Evolutionary conservation across 768 basidiomycete species (phyloP), one percentile per base, ranked within the genome.

Genomic region (Leucogyrophana mollusca): DNA sequence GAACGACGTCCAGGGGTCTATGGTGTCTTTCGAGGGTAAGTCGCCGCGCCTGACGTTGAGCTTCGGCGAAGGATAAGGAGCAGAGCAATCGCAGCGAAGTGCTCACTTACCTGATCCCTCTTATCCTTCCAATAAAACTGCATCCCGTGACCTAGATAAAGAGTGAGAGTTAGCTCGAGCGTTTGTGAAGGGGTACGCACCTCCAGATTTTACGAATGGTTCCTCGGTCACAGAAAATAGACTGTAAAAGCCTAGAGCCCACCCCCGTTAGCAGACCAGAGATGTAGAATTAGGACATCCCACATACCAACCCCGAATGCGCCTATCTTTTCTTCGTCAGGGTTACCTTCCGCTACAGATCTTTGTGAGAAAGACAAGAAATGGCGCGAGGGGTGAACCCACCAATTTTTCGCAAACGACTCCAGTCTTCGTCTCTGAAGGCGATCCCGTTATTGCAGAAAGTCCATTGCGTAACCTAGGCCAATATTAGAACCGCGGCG

Each of bases 41-140:
- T 72, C 66, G 7, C 92, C 94, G 27, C 90, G 80, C 27, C 92
- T 82, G 13, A 87, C 94, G 55, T 85, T 88, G 1, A 97, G 76
- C 86, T 92, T 44, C 42, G 18, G 34, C 22, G 46, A 24, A 14
- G 4, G 38, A 56, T 40, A 39, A 18, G 40, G 8, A 1, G 14
- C 18, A 24, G 23, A 16, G 38, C 33, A 10, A 1, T 17, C 7
- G 3, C n/a, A 7, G 17, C 6, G 22, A 21, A 24, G 7, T 32
- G 20, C 30, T 16, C 6, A 45, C 63, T 27, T 52, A 85, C 85
- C 72, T 94, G 91, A 58, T 94, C 91, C 57, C 88, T 90, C 56
- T 87, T 87, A 57, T 89, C 90, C 61, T 92, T 94, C 92, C 92
- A 97, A 62, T 94, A 90, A 62, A 96, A 97, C 0, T 84, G 87